Base-by-base conservation (phyloP, 805 yeast species). In the Dipodascus albidus region DNA sequence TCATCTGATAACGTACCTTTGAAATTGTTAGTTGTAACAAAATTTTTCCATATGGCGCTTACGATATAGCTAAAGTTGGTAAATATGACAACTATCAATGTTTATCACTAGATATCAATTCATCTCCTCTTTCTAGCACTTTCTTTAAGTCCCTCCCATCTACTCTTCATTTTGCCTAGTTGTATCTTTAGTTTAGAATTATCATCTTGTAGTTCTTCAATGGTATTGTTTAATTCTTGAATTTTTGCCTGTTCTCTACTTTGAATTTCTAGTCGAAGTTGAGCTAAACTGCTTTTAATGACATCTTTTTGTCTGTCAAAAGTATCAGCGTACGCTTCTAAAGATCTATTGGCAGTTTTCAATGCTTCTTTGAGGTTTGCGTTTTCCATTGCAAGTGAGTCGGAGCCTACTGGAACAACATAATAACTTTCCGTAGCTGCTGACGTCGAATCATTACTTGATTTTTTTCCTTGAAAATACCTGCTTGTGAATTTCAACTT, bases 101-200 rank as follows among this genome's bases (percentile, higher is more conserved):
- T n/a, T n/a, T n/a, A n/a, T n/a, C n/a, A n/a, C n/a, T n/a, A n/a
- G n/a, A n/a, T n/a, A n/a, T n/a, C n/a, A n/a, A n/a, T n/a, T 23
- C 63, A 77, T 60, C 74, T 72, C 57, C 78, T 72, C 59, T 69
- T 79, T 53, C 80, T 71, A 1, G 87, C 87, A 58, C 80, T 78
- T 61, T 82, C 83, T 20, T 82, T 83, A 24, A 83, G 65, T 21
- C 75, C 78, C 59, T 82, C 80, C 88, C 88, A 83, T 38, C 86
- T 66, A 55, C 78, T 78, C 56, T 78, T 79, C 52, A 82, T 64
- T 54, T 76, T 75, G 1, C 71, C 70, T 3, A 73, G 74, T 58
- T 82, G 81, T 49, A 70, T 70, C 50, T 76, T 77, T 53, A 81
- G 65, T 49, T 75, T 75, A 49, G 65, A 68, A 56, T 73, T 74